Evolutionary conservation across 352 stramenopile genomes (phyloP).

Genomic region (Phytophthora aleatoria): DNA sequence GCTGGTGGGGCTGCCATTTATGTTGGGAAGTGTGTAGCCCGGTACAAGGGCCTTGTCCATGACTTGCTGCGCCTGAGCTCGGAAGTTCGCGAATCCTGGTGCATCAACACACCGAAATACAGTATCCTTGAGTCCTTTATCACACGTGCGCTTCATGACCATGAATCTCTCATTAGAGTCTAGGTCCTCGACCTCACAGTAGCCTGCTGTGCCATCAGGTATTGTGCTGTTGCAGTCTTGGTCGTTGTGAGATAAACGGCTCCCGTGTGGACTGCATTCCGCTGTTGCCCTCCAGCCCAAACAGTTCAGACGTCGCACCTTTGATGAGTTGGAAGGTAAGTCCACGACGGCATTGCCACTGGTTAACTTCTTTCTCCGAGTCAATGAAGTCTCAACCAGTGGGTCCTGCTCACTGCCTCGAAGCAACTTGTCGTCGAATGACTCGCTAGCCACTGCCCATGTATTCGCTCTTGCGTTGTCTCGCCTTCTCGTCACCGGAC

Average conservation of each 20-base stretch:
- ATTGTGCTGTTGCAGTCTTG: conserved; percentile 22
- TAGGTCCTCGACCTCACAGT: conserved; percentile 26
- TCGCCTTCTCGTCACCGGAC: not conserved
- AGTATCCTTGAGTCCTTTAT: conserved; percentile 18
- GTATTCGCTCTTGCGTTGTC: not conserved
- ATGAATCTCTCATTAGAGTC: conserved; percentile 33
- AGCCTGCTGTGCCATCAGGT: conserved; percentile 18
- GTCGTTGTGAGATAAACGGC: conserved; percentile 14
- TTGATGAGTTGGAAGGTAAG: conserved; percentile 22
- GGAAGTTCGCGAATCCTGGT: conserved; percentile 44
- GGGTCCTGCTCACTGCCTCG: not conserved
- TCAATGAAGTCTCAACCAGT: not conserved
- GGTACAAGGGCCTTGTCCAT: conserved; percentile 8
- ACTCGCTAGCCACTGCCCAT: not conserved
- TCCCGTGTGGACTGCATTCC: conserved; percentile 18
- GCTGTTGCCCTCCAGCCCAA: conserved; percentile 23
- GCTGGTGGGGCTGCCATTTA: not conserved
- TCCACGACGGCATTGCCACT: not conserved
- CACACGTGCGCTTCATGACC: conserved; percentile 40
- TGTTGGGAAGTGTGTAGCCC: conserved; percentile 16
- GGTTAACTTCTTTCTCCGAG: not conserved
- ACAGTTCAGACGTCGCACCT: conserved; percentile 16
- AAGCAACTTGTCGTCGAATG: not conserved
- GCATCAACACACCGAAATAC: conserved; percentile 45
- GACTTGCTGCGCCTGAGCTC: conserved; percentile 27